Evolutionary conservation across 805 yeast genomes (phyloP).

Genomic region (Ogataea zsoltii): DNA sequence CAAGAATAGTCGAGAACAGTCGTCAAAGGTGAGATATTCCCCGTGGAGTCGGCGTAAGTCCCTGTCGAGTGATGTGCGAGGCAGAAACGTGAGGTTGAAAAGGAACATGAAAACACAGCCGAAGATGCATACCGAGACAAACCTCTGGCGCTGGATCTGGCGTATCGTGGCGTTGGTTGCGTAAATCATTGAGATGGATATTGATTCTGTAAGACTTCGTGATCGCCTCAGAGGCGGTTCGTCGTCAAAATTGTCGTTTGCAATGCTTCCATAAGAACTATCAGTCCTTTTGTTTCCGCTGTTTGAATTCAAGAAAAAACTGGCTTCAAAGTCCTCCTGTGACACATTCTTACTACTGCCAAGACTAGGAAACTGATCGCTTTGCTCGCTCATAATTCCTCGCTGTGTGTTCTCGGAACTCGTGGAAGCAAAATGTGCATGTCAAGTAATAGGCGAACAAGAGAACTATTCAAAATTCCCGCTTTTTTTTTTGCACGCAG

Average conservation of each 20-base stretch:
- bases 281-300: conserved; percentile 12
- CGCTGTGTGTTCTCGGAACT: conserved; percentile 1
- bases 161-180: conserved; percentile 29
- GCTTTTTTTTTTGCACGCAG: not conserved
- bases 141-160: conserved; percentile 36
- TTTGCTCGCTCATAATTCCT: conserved; percentile 1
- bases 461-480: conserved; percentile 1
- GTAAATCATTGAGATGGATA: conserved; percentile 28
- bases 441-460: not conserved
- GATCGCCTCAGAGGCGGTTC: conserved; percentile 21
- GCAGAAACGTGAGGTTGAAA: conserved; percentile 72
- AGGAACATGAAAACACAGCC: conserved; percentile 54
- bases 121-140: conserved; percentile 46
- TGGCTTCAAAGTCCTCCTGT: conserved; percentile 18
- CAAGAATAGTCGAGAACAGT: conserved; percentile 60
- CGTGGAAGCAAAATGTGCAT: not conserved
- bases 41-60: conserved; percentile 79
- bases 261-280: conserved; percentile 15
- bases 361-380: conserved; percentile 25
- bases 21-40: conserved; percentile 62
- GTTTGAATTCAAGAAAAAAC: conserved; percentile 12
- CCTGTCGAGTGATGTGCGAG: conserved; percentile 78
- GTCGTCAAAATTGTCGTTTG: conserved; percentile 2
- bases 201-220: conserved; percentile 31
- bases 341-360: conserved; percentile 13